A percentile compares a stretch with the other conserved stretches of the same genome.
phyloP scores from a whole-genome alignment of 257 asterid species.

The Thymus quinquecostatus region DNA sequence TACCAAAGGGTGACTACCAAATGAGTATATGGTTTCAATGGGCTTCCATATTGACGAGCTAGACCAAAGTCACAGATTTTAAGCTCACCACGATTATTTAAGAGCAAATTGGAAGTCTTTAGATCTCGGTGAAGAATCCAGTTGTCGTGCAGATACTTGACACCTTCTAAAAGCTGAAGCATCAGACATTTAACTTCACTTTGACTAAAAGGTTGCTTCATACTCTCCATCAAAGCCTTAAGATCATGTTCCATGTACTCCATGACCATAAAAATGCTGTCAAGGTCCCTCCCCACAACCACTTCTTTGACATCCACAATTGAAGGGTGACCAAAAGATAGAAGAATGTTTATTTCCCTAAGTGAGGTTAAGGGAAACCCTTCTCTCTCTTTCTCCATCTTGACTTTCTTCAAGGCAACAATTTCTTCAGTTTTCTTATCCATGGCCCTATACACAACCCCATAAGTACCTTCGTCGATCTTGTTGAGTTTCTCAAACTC shows the following conservation, averaged over 20 bases:
- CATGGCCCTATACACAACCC: conserved; percentile 87
- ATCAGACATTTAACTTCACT: conserved; percentile 94
- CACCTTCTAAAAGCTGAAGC: conserved; percentile 89
- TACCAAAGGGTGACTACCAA: conserved; percentile 96
- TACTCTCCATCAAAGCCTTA: conserved; percentile 85
- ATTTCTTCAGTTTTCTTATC: conserved; percentile 89
- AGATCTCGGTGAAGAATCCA: conserved; percentile 96
- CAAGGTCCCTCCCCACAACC: conserved; percentile 84
- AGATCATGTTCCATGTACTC: conserved; percentile 99
- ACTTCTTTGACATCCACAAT: conserved; percentile 96
- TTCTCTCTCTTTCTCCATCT: conserved; percentile 97
- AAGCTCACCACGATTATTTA: conserved; percentile 83
- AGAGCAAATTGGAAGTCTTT: conserved; percentile 85
- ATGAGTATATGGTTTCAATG: conserved; percentile 87
- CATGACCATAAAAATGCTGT: conserved; percentile 94
- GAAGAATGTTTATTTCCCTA: conserved; percentile 88
- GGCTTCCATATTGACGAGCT: conserved; percentile 96
- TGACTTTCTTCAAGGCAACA: conserved; percentile 93
- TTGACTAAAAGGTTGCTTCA: conserved; percentile 86
- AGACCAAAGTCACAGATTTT: conserved; percentile 95
- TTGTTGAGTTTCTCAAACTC: conserved; percentile 92
- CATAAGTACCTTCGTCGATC: conserved; percentile 94
- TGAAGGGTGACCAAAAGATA: conserved; percentile 78
- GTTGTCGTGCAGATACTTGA: conserved; percentile 86
- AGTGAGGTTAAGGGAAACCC: conserved; percentile 92